phyloP scores from a whole-genome alignment of 495 filamentous ascomycete genomes.

The Penicillium turbatum region DNA sequence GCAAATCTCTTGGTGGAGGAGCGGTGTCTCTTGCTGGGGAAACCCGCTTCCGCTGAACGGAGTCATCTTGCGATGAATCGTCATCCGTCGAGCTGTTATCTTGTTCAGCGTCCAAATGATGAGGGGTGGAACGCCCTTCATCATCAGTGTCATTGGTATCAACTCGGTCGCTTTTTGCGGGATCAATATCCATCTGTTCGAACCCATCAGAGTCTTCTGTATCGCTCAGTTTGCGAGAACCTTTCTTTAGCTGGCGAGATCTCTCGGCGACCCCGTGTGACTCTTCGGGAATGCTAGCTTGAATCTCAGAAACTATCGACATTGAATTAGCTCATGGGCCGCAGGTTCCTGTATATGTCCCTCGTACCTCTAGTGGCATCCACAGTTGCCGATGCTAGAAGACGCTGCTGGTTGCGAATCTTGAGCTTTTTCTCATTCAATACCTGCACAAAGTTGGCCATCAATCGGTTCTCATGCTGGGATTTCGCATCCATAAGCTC shows the following conservation, averaged over 20 bases:
- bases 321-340: neutral
- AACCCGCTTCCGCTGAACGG: conserved; percentile 1
- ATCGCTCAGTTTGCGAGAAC: conserved; percentile 13
- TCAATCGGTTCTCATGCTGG: conserved; percentile 63
- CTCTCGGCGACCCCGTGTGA: conserved; percentile 8
- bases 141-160: conserved; percentile 35
- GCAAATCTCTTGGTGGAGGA: conserved; percentile 37
- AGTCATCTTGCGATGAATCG: conserved; percentile 10
- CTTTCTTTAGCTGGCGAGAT: conserved; percentile 43
- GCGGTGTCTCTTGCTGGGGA: conserved; percentile 18
- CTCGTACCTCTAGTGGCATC: conserved; percentile 44
- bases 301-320: conserved; percentile 26
- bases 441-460: conserved; percentile 66
- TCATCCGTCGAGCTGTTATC: conserved; percentile 42
- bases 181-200: conserved; percentile 58
- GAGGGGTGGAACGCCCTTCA: conserved; percentile 34
- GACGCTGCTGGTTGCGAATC: conserved; percentile 73
- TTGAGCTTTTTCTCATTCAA: conserved; percentile 91
- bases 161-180: conserved; percentile 16
- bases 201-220: conserved; percentile 36
- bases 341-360: neutral
- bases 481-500: conserved; percentile 62
- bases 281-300: conserved; percentile 16
- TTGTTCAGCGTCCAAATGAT: conserved; percentile 34
- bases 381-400: conserved; percentile 57